Evolutionary conservation across 495 filamentous ascomycete genomes (phyloP).

Genomic region (Xylaria cubensis): DNA sequence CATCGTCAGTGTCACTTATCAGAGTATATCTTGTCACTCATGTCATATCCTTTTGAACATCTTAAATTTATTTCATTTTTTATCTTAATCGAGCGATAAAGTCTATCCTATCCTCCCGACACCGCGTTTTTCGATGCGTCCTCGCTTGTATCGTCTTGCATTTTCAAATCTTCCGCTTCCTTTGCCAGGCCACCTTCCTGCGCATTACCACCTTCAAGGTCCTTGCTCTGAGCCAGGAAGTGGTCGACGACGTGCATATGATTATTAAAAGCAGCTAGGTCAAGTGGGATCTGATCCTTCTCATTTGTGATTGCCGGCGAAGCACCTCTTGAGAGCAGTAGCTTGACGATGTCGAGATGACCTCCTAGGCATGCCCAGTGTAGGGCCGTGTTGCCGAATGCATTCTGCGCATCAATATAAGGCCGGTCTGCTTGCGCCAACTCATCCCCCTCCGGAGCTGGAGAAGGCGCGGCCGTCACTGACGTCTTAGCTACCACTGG

Average conservation of each 20-base stretch:
- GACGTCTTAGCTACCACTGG: conserved; percentile 33
- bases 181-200: conserved; percentile 41
- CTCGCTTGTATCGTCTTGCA: conserved; percentile 39
- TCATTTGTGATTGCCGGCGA: conserved; percentile 76
- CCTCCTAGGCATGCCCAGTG: conserved; percentile 94
- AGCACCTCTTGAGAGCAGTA: conserved; percentile 71
- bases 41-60: background rate
- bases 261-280: conserved; percentile 78
- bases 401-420: conserved; percentile 73
- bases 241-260: conserved; percentile 72
- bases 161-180: conserved; percentile 33
- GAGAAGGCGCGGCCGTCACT: conserved; percentile 54
- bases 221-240: conserved; percentile 62
- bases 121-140: conserved; percentile 18
- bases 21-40: no score
- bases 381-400: conserved; percentile 83
- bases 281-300: conserved; percentile 84
- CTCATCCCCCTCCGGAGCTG: conserved; percentile 51
- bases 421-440: conserved; percentile 39
- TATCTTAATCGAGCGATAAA: background rate
- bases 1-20: no score
- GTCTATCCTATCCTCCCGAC: conserved; percentile 1
- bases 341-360: conserved; percentile 78
- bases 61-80: background rate
- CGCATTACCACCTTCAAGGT: conserved; percentile 60